Conservation (phyloP, 176 grass and related monocot genomes). For the Luzula sylvatica region DNA sequence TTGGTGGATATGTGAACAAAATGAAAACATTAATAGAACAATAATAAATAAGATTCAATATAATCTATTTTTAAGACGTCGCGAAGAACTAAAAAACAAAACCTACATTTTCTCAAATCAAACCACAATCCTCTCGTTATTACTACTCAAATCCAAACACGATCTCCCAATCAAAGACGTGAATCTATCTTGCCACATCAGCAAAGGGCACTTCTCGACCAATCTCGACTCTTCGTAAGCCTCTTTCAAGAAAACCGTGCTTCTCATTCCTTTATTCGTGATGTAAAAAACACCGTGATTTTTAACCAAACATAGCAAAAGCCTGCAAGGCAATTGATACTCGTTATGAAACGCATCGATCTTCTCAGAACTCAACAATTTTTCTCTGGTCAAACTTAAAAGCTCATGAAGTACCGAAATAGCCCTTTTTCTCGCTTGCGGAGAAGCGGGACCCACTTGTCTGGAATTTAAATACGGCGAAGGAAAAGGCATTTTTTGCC, state of each 20-base stretch:
- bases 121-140: too few relatives aligned
- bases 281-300: constrained; percentile 93
- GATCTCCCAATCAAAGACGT: constrained; percentile 46
- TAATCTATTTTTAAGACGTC: too few relatives aligned
- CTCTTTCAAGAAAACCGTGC: constrained; percentile 86
- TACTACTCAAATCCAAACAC: constrained; percentile 27
- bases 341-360: constrained; percentile 70
- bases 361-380: constrained; percentile 67
- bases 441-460: constrained; percentile 42
- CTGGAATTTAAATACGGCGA: constrained; percentile 77
- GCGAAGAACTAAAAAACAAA: too few relatives aligned
- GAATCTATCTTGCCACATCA: constrained; percentile 64
- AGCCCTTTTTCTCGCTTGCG: constrained; percentile 58
- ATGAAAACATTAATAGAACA: too few relatives aligned
- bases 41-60: too few relatives aligned
- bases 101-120: too few relatives aligned
- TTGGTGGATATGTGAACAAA: too few relatives aligned
- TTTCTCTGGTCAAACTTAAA: constrained; percentile 77
- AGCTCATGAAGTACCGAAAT: constrained; percentile 72
- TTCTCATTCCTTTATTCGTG: constrained; percentile 87
- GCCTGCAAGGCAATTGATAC: constrained; percentile 54
- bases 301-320: constrained; percentile 77
- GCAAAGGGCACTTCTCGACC: constrained; percentile 58
- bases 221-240: constrained; percentile 52
- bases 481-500: constrained; percentile 88